Percentiles rank a stretch among this genome's conserved stretches.
These are phyloP conservation scores for Bruguiera sexangula DNA, from an alignment of 345 rosid species.

Conservation along the genomic window DNA sequence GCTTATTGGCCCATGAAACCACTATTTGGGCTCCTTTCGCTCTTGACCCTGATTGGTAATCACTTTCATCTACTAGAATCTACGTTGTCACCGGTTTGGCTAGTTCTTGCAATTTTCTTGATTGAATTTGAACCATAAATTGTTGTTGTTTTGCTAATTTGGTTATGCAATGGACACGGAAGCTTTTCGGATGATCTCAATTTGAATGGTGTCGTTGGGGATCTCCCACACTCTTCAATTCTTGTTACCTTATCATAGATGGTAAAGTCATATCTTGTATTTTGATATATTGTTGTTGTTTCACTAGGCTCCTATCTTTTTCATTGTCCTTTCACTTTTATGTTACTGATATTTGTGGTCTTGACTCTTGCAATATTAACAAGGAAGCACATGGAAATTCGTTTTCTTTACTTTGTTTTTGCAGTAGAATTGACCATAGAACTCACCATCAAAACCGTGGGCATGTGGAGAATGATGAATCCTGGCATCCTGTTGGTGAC, in stretches of 20 bases:
- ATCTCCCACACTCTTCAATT: slow-evolving; percentile 78
- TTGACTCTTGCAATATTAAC: background rate
- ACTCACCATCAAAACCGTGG: slow-evolving; percentile 94
- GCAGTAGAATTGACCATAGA: slow-evolving; percentile 89
- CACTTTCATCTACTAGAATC: background rate
- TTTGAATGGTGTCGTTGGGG: slow-evolving; percentile 73
- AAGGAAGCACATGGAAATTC: too few relatives aligned
- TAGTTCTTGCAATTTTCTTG: background rate
- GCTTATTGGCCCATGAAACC: slow-evolving; percentile 73
- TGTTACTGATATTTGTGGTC: background rate
- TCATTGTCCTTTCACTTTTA: too few relatives aligned
- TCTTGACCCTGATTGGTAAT: slow-evolving; percentile 88
- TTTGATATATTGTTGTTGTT: background rate
- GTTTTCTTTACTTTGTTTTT: background rate
- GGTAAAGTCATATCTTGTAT: slow-evolving; percentile 26
- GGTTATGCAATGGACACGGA: slow-evolving; percentile 73
- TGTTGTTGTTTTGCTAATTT: slow-evolving; percentile 2
- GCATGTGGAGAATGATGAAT: slow-evolving; percentile 68
- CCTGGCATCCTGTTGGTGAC: too few relatives aligned
- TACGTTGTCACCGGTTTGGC: background rate
- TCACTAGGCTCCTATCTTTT: too few relatives aligned
- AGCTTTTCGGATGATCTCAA: slow-evolving; percentile 70
- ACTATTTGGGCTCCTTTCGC: slow-evolving; percentile 95
- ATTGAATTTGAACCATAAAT: background rate
- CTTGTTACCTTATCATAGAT: slow-evolving; percentile 92